Evolutionary conservation across 179 eudicot genomes (phyloP).

Genomic region (Heliamphora pulchella): DNA sequence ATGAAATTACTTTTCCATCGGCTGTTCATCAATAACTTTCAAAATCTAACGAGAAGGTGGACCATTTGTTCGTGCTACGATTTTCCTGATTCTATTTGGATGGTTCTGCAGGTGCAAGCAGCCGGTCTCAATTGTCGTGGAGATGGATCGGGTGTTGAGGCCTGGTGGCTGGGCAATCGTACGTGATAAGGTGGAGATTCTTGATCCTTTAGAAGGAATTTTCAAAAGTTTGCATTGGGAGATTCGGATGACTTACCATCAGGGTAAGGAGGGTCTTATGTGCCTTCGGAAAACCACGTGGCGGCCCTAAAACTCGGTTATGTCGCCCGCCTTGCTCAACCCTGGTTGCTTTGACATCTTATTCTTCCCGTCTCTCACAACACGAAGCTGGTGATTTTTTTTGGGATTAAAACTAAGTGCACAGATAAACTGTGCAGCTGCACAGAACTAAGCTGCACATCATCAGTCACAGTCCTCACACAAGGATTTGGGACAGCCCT

Average conservation of each 20-base stretch:
- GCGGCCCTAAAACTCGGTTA: slow-evolving; percentile 54
- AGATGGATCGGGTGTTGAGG: slow-evolving; percentile 81
- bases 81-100: not conserved
- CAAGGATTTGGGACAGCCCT: too few relatives aligned
- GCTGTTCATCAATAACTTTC: not conserved
- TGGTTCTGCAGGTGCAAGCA: slow-evolving; percentile 67
- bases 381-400: not conserved
- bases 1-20: not conserved
- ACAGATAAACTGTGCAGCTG: too few relatives aligned
- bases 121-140: slow-evolving; percentile 69
- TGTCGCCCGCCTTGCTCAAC: not conserved
- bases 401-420: too few relatives aligned
- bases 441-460: too few relatives aligned
- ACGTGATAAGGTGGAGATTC: slow-evolving; percentile 74
- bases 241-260: slow-evolving; percentile 71
- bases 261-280: slow-evolving; percentile 79
- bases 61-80: not conserved
- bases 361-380: slow-evolving; percentile 1
- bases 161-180: slow-evolving; percentile 89
- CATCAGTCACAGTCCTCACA: too few relatives aligned
- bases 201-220: slow-evolving; percentile 70
- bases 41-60: not conserved
- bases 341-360: not conserved
- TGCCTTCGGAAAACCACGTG: slow-evolving; percentile 75
- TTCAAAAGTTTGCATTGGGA: slow-evolving; percentile 87